Evolutionary conservation across 1,284 basidiomycete genomes (phyloP), one percentile per base, ranked within the genome.

Genomic region (Rhodotorula sp.): DNA sequence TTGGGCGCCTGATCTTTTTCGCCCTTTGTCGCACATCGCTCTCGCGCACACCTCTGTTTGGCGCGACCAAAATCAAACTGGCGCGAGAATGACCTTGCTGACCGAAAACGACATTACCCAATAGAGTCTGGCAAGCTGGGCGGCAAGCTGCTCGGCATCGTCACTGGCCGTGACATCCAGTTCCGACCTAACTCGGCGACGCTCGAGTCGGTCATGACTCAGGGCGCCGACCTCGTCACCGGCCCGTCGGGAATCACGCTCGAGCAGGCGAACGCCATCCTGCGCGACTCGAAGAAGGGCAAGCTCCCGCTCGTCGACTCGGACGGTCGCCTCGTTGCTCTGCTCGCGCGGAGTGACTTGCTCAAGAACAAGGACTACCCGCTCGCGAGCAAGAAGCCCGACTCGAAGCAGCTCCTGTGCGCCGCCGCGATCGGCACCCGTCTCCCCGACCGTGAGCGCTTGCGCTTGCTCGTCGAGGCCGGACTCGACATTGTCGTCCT

Each of bases 291-390:
- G 60, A 99, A 99, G 82, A 98, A 97, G 85, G 95, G 95, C 73
- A 99, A 99, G 82, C 87, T 99, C 2, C 95, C 93, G 63, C 91
- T 97, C 78, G 84, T 96, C 76, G 89, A 96, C 81, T 78, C 82
- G 12, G 78, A 86, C 62, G 91, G 91, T 68, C 84, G 87, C 74
- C 88, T 96, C 59, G 86, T 89, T 61, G 91, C 93, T 33, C 90
- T 96, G 71, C 88, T 97, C 68, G 92, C 94, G 7, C 93, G 95
- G 69, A 97, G 95, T 53, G 95, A 99, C 82, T 85, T 99, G 71
- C 87, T 99, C 80, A 99, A 99, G 83, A 98, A 97, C 83, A 93
- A 97, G 80, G 95, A 92, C 74, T 99, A 90, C 83, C 96, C 95
- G 4, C 87, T 97, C 63, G 94, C 95, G 1, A 93, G 90, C 77